Evolutionary conservation across 1,139 yeast genomes (phyloP), one percentile per base, ranked within the genome.

Genomic region (Geotrichum phurueaensis): DNA sequence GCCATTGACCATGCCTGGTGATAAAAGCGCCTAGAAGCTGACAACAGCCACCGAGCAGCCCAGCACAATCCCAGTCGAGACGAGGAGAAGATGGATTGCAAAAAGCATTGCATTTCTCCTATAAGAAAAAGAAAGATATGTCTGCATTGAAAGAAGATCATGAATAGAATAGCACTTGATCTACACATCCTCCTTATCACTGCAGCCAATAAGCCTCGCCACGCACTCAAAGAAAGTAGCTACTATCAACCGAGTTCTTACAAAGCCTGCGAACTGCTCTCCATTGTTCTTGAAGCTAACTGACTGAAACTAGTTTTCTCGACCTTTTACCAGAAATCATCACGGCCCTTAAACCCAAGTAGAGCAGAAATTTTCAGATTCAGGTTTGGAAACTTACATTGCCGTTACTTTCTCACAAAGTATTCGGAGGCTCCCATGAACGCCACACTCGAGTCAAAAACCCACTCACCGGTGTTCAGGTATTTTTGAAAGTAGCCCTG

Each of bases 391-490:
- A 45, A 31, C 56, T 43, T 54, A 47, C 57, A 18, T 47, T 31
- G 23, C 5, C 4, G 10, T 31, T 48, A 25, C 25, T 33, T 45
- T 68, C 94, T 83, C 64, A 79, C 84, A 74, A 90, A 92, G 73
- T 86, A 89, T 18, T 82, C 81, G 1, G 96, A 86, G 15, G 86
- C 79, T 55, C 86, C 84, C 78, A 89, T 81, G 66, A 83, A 80
- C 5, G 90, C 89, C 15, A 87, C 86, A 45, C 88, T 78, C 62
- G 83, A 81, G 70, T 91, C 97, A 68, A 86, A 85, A 5, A 87
- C 77, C 72, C 84, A 83, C 69, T 94, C 99, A 18, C 99, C 99
- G 39, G 86, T 73, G 60, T 84, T 87, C 66, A 94, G 80, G 71
- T 90, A 92, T 69, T 84, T 86, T 45, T 76, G 76, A 18, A 85